These are phyloP conservation scores for Trichoderma virens DNA, from an alignment of 495 filamentous ascomycete genomes.

Conservation along the genomic window DNA sequence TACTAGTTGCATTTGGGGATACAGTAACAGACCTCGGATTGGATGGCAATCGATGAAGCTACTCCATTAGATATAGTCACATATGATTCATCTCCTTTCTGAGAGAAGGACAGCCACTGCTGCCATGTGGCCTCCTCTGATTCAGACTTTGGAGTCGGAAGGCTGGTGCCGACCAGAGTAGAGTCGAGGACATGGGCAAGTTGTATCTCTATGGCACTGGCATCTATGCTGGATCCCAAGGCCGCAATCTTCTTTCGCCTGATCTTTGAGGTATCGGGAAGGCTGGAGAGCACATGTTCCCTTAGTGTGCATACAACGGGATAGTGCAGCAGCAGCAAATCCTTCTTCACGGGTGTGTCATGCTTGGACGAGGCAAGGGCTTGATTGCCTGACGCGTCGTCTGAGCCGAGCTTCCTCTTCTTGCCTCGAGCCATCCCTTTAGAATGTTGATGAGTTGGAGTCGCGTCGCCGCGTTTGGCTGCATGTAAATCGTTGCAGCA, in stretches of 20 bases:
- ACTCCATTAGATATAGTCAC: constrained; percentile 44
- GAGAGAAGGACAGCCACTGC: constrained; percentile 61
- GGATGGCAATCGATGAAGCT: constrained; percentile 21
- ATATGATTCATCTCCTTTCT: constrained; percentile 45
- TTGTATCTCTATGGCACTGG: constrained; percentile 23
- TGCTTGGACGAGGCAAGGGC: not conserved
- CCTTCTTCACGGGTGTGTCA: constrained; percentile 39
- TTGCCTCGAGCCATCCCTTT: not conserved
- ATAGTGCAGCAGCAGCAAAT: constrained; percentile 72
- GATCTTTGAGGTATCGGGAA: constrained; percentile 37
- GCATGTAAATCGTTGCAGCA: too few species aligned
- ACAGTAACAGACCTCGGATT: constrained; percentile 50
- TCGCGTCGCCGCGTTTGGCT: not conserved
- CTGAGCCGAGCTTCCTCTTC: not conserved
- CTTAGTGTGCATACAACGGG: constrained; percentile 58
- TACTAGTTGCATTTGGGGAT: not conserved
- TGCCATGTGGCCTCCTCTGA: constrained; percentile 33
- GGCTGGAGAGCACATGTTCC: constrained; percentile 54
- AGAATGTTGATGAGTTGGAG: too few species aligned
- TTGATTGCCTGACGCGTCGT: not conserved
- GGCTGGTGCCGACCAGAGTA: constrained; percentile 53
- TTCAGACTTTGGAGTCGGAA: constrained; percentile 20
- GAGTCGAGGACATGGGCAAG: constrained; percentile 56
- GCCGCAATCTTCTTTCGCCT: constrained; percentile 37
- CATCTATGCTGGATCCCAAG: constrained; percentile 26